phyloP scores from a whole-genome alignment of 2,329 filamentous ascomycete genomes.

The Colletotrichum sidae region DNA sequence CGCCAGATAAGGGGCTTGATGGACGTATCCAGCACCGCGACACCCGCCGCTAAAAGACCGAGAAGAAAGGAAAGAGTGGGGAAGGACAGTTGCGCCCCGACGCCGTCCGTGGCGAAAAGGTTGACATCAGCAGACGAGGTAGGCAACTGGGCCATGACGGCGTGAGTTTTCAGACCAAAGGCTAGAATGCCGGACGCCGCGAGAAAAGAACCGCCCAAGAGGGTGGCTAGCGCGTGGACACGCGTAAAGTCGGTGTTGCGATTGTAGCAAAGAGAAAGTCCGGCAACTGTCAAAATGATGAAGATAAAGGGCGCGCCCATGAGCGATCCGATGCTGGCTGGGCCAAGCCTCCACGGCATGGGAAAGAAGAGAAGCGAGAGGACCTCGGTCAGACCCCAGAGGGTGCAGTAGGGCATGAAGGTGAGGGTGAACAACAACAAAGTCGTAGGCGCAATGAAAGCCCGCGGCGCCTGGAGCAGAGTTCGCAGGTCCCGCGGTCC shows the following conservation, averaged over 20 bases:
- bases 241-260: constrained; percentile 48
- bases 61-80: constrained; percentile 58
- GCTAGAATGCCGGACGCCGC: constrained; percentile 55
- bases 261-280: constrained; percentile 48
- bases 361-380: constrained; percentile 61
- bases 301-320: constrained; percentile 58
- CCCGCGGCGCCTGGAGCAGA: constrained; percentile 59
- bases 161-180: constrained; percentile 57
- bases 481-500: constrained; percentile 44
- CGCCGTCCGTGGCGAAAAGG: constrained; percentile 44
- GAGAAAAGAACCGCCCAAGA: constrained; percentile 52
- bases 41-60: constrained; percentile 59
- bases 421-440: constrained; percentile 58
- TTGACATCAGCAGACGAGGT: constrained; percentile 38
- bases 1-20: constrained; percentile 56
- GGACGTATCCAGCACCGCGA: constrained; percentile 53
- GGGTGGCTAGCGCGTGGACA: constrained; percentile 46
- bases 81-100: constrained; percentile 48
- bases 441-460: constrained; percentile 62
- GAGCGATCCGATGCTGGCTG: constrained; percentile 56
- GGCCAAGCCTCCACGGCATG: constrained; percentile 54
- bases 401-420: constrained; percentile 56
- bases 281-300: constrained; percentile 47
- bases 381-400: constrained; percentile 60
- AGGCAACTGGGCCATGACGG: constrained; percentile 47